Base-by-base conservation (phyloP, 441 rosid species). In the Melastoma candidum region DNA sequence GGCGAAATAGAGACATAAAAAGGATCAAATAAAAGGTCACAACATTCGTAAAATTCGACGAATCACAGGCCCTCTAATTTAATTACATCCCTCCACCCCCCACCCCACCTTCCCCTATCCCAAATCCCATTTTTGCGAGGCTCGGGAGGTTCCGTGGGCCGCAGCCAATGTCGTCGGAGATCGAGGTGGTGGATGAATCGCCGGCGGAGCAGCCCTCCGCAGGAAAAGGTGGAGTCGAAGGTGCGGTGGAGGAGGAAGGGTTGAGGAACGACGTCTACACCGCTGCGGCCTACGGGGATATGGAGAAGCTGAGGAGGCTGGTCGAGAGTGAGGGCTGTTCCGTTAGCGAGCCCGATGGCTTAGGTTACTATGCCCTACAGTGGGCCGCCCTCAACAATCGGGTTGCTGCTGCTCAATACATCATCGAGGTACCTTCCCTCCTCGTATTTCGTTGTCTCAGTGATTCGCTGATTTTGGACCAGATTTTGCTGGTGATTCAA, bases 341-440 rank as follows among this genome's bases (percentile, higher is more conserved):
- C 44, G 88, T 93, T 26, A 71, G 86, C 2, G 81, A 78, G 59
- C 95, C 98, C 1, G 98, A 93, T 59, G 75, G 77, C n/a, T 80
- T 77, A 17, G 97, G 97, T 13, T 84, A 78, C 76, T 77, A 72
- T 64, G 92, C 97, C 25, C 77, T 92, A 46, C 97, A 92, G 69
- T 88, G 95, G 98, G 95, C 95, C 11, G 97, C 98, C 22, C 79
- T 93, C 72, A 93, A 93, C 66, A 89, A 93, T 53, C 81, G 96
- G 44, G 75, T 83, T 29, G 97, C 84, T 12, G 96, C 87, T 69
- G 95, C 96, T 54, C 97, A 93, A 74, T 93, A 78, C 63, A 84
- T 93, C 52, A 80, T 93, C 46, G 88, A 79, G 95, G 98, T 93
- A 61, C 45, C 17, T 36, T 9, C 41, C 41, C 41, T 36, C 22